phyloP scores from a whole-genome alignment of 2,329 filamentous ascomycete genomes.

The Exophiala bonariae region DNA sequence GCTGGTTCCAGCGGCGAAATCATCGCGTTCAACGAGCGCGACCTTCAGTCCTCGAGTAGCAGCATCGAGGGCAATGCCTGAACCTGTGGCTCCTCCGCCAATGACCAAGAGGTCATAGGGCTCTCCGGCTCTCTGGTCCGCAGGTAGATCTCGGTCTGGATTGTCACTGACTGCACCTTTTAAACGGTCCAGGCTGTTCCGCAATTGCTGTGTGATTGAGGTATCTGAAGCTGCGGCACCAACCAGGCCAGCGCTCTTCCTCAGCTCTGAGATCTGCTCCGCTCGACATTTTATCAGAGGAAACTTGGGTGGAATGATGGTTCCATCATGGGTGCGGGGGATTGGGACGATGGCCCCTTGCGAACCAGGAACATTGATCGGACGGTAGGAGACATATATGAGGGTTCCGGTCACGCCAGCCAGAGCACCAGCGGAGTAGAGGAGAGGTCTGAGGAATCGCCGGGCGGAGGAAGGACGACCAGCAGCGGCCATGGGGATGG shows the following conservation, averaged over 20 bases:
- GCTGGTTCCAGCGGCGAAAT: conserved; percentile 79
- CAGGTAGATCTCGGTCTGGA: conserved; percentile 21
- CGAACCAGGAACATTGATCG: conserved; percentile 63
- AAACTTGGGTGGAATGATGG: conserved; percentile 55
- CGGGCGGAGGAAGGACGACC: conserved; percentile 26
- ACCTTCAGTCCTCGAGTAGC: conserved; percentile 77
- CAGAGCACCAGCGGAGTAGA: conserved; percentile 59
- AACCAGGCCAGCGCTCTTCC: conserved; percentile 40
- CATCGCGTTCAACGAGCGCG: conserved; percentile 77
- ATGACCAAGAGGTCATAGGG: conserved; percentile 77
- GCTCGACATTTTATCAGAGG: conserved; percentile 51
- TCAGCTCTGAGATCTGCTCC: conserved; percentile 54
- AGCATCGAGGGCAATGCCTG: conserved; percentile 79
- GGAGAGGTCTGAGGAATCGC: conserved; percentile 57
- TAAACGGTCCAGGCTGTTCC: conserved; percentile 21
- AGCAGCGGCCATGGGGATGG: conserved; percentile 16
- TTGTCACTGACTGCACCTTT: conserved; percentile 18
- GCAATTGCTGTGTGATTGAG: conserved; percentile 20
- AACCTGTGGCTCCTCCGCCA: conserved; percentile 75
- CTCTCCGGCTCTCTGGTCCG: conserved; percentile 43
- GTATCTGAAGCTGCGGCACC: conserved; percentile 30
- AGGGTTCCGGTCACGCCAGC: conserved; percentile 52
- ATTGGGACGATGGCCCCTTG: conserved; percentile 63
- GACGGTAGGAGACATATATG: conserved; percentile 63
- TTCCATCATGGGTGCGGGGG: conserved; percentile 60